These are phyloP conservation scores for Globisporangium rhizosaccharum DNA, from an alignment of 352 stramenopile species.

Conservation along the genomic window DNA sequence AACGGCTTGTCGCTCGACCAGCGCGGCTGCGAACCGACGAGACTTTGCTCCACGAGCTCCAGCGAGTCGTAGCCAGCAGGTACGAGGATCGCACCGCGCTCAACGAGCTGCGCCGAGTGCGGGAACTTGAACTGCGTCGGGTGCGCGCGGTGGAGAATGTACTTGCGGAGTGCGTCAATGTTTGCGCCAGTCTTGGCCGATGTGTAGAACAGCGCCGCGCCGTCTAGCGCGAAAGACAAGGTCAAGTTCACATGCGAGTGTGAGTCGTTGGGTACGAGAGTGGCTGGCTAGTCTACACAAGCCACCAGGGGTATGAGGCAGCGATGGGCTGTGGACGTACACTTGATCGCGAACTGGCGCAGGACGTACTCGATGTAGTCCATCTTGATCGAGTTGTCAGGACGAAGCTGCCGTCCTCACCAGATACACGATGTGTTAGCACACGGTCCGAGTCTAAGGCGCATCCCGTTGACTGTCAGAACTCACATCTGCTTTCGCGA, in stretches of 20 bases:
- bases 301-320: not conserved
- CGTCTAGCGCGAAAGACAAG: conserved; percentile 28
- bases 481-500: conserved; percentile 75
- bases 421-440: not conserved
- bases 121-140: conserved; percentile 69
- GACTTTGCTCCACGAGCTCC: conserved; percentile 64
- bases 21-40: conserved; percentile 66
- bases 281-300: not conserved
- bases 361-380: conserved; percentile 82
- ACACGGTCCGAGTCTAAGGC: not conserved
- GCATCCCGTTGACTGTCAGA: not conserved
- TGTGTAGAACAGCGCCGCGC: conserved; percentile 73
- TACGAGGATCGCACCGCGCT: conserved; percentile 65
- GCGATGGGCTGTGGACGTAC: conserved; percentile 25
- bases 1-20: conserved; percentile 77
- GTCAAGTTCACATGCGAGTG: conserved; percentile 1
- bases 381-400: conserved; percentile 81
- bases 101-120: conserved; percentile 63
- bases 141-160: conserved; percentile 68
- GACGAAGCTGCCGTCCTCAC: conserved; percentile 32
- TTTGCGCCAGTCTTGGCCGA: conserved; percentile 75
- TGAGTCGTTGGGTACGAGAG: not conserved
- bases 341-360: conserved; percentile 73
- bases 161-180: conserved; percentile 64
- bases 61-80: conserved; percentile 79